Evolutionary conservation across 352 stramenopile species (phyloP), one percentile per base, ranked within the genome.

Genomic region (Peronospora destructor): DNA sequence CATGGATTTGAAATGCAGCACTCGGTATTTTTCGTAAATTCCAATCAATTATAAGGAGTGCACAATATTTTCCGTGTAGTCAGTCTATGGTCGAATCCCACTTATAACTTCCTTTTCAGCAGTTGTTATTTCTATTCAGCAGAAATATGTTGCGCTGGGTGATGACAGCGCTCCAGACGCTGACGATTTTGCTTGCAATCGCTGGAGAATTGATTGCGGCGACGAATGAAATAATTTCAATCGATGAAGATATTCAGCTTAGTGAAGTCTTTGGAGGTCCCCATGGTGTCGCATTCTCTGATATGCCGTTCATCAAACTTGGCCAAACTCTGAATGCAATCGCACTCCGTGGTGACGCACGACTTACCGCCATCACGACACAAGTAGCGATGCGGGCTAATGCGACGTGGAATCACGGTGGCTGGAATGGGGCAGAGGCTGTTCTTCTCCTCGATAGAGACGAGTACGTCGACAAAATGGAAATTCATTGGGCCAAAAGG

Each of bases 401-500:
- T 12, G 19, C n/a, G 17, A 63, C 38, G 21, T 61, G 47, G 45
- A 29, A 40, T 35, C 54, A 68, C 17, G 59, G 54, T 8, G 59
- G 59, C 0, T 50, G 23, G 3, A 45, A 45, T 12, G 49, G 54
- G 9, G 45, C 29, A 5, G 55, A 54, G 16, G 12, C 33, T 6
- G 30, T 33, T 0, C 37, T 68, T 6, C 21, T 28, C 12, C 59
- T 64, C 12, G 39, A 34, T 4, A 13, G 10, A 0, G 41, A 30
- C 2, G 59, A 68, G 21, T 64, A 64, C 29, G 39, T 68, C 12
- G 25, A 49, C 9, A 37, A 45, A 14, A 57, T 68, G 49, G 54
- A 64, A 30, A 52, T 68, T 19, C 59, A 67, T 33, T 64, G 53
- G 59, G 53, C 1, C 23, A 56, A 56, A 23, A 56, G 53, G 26